Base-by-base conservation (phyloP, 495 filamentous ascomycete genomes). In the Penicillium crystallinum region DNA sequence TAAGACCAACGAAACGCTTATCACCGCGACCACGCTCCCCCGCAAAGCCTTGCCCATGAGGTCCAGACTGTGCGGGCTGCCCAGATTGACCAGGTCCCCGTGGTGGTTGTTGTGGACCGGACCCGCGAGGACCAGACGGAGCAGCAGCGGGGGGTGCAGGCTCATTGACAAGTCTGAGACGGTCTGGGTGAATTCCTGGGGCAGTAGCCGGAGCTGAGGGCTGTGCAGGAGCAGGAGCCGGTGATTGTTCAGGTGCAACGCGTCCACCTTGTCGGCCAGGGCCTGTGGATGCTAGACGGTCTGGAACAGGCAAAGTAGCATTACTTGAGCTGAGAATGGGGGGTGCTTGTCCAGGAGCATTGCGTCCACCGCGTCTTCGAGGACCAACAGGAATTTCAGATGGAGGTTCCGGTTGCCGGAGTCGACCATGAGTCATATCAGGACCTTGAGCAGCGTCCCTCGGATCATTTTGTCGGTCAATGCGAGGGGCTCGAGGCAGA, bases 331-430 rank as follows among this genome's bases (percentile, higher is more conserved):
- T 53, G 15, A 54, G 49, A 3, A 52, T 51, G 14, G 57, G 21
- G 23, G 70, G 57, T 19, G 57, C 66, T 12, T 71, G 67, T 6
- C 55, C 59, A 18, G 66, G 42, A 14, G 54, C 48, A 61, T 66
- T 73, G n/a, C 63, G 60, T 9, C 53, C 47, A 23, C 52, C 44
- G 34, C 52, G 49, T 38, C 72, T 61, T 30, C 87, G 76, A 2
- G 90, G 90, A 1, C 88, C 90, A 21, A 82, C 85, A 1, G 90
- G 89, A 38, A 84, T 80, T 38, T 84, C 83, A 7, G 75, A 62
- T 29, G 74, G 61, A 14, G 75, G 61, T 15, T 89, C 86, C 18
- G 73, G 68, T 36, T 72, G 72, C 27, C 74, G 73, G 33, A 80
- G 68, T 46, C 79, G 77, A 46, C 77, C 80, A 60, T 82, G 81